Evolutionary conservation across 345 rosid genomes (phyloP), one percentile per base, ranked within the genome.

Genomic region (Citrus mangshanensis): DNA sequence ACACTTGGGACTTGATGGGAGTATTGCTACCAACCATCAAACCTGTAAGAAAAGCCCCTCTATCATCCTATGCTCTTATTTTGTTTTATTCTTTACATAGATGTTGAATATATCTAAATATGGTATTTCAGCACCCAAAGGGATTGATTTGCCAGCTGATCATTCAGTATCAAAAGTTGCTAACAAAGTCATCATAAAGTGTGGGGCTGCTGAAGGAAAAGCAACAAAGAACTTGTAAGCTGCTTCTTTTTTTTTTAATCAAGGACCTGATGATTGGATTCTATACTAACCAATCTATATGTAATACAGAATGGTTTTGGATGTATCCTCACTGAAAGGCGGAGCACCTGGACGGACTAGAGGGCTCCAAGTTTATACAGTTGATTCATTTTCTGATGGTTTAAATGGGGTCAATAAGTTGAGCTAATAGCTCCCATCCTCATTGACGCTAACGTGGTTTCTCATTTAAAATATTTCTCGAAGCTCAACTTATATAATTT

Each of bases 311-410:
- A 86, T 90, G 32, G 93, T 85, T 51, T 77, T 94, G 92, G 97
- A 96, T 78, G 84, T 89, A 59, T 92, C 98, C 74, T 72, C 87
- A 7, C 88, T 92, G 22, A 91, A 84, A 51, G 98, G 93, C 2
- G 99, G 99, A 40, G 98, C 97, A 37, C 98, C 99, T 1, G 91
- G 97, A 73, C 88, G 93, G 85, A 96, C 99, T 22, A 89, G 99
- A 79, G 99, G 97, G 77, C 86, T 96, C 24, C 84, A 84, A 24
- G 81, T 91, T 59, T 80, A 83, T 63, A 49, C 86, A 2, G 42
- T 89, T 3, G 85, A 87, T 83, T 88, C 90, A 13, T 88, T 86
- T 82, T 87, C 88, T 0, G 85, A 89, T 69, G 81, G 84, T 34
- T 77, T 90, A 66, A 77, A 84, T 22, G 84, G 86, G 78, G 79